Conservation (phyloP, 768 basidiomycete genomes). For the Serendipita vermifera region DNA sequence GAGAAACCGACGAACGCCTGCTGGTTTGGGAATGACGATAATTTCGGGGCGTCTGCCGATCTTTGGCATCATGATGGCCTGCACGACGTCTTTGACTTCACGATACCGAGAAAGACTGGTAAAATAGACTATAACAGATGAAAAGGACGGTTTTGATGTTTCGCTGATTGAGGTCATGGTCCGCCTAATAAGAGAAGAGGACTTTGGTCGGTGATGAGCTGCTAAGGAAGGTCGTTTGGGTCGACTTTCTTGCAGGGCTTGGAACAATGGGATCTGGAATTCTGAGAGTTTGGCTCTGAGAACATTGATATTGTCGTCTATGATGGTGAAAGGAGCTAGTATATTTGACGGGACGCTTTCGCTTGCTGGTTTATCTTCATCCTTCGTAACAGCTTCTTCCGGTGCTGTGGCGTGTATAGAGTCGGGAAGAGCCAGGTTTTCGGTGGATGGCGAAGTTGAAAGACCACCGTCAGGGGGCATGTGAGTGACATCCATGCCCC, state of each 20-base stretch:
- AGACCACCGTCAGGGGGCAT: constrained; percentile 10
- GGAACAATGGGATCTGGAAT: constrained; percentile 38
- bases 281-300: constrained; percentile 62
- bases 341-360: constrained; percentile 16
- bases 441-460: constrained; percentile 33
- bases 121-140: constrained; percentile 69
- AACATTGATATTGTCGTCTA: constrained; percentile 82
- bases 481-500: constrained; percentile 74
- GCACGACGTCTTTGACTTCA: constrained; percentile 69
- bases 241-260: constrained; percentile 25
- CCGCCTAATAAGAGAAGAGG: constrained; percentile 55
- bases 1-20: constrained; percentile 84
- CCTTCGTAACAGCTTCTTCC: constrained; percentile 3
- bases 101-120: constrained; percentile 86
- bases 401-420: constrained; percentile 7
- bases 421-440: constrained; percentile 24
- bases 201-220: constrained; percentile 57
- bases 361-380: constrained; percentile 5
- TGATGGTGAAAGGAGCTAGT: constrained; percentile 55
- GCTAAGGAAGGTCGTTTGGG: constrained; percentile 60
- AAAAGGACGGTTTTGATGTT: constrained; percentile 23
- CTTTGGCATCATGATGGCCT: constrained; percentile 38
- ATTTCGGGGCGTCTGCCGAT: constrained; percentile 57
- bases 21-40: constrained; percentile 95
- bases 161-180: constrained; percentile 20